Evolutionary conservation across 352 stramenopile genomes (phyloP).

Genomic region (Globisporangium viniferum): DNA sequence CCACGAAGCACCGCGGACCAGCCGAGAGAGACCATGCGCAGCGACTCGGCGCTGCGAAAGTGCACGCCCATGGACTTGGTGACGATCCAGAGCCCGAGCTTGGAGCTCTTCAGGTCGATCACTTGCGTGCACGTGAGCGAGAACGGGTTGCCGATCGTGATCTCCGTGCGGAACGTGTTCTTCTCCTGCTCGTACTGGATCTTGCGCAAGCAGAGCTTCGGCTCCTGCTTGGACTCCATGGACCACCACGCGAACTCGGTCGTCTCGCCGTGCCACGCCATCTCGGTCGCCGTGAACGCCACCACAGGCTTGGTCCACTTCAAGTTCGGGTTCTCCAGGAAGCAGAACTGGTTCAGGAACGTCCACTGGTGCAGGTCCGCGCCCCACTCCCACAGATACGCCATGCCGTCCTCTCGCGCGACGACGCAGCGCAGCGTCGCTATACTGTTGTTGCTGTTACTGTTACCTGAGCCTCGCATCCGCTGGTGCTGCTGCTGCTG

Average conservation of each 20-base stretch:
- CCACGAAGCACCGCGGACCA: conserved; percentile 28
- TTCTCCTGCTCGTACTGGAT: conserved; percentile 67
- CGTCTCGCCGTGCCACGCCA: conserved; percentile 33
- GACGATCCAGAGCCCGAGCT: conserved; percentile 71
- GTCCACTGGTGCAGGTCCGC: conserved; percentile 74
- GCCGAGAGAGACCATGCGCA: conserved; percentile 33
- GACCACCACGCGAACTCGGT: conserved; percentile 80
- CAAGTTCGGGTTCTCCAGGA: conserved; percentile 81
- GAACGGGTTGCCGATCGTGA: conserved; percentile 68
- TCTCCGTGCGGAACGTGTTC: conserved; percentile 73
- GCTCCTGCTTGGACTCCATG: conserved; percentile 52
- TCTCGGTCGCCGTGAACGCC: conserved; percentile 48
- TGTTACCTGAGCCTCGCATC: conserved; percentile 7
- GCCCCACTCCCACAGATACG: conserved; percentile 85
- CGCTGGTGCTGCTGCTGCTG: conserved; percentile 7
- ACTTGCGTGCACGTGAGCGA: conserved; percentile 32
- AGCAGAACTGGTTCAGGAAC: conserved; percentile 80
- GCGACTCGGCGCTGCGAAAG: conserved; percentile 52
- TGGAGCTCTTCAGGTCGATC: conserved; percentile 45
- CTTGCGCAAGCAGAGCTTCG: conserved; percentile 63
- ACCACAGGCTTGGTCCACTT: conserved; percentile 72
- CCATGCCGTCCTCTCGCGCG: conserved; percentile 72
- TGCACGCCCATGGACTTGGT: conserved; percentile 45
- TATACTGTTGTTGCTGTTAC: conserved; percentile 7
- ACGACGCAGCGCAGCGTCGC: conserved; percentile 66